Base-by-base conservation (phyloP, 805 yeast species). In the Monosporozyma aerobia region DNA sequence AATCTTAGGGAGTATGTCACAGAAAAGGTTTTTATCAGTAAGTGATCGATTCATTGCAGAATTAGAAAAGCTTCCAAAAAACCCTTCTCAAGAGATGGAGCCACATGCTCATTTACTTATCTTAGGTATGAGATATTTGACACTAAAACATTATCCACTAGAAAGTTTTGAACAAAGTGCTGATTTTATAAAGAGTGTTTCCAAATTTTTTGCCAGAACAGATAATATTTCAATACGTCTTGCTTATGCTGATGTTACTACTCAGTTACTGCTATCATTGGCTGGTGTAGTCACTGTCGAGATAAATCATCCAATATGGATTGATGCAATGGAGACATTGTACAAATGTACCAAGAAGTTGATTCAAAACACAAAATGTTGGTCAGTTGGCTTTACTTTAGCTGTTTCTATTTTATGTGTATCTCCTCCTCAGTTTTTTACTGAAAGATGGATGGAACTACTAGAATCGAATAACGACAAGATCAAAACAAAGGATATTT, bases 301-400 rank as follows among this genome's bases (percentile, higher is more conserved):
- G 64, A 90, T 89, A 0, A 92, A 94, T 62, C 96, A 92, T 65
- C 99, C 99, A 3, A 81, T 85, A 1, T 94, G 99, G 99, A 82
- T 84, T 0, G 87, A 82, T 43, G 94, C 97, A 0, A 79, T 89
- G 51, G 77, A 78, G 23, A 70, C 74, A 19, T 80, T 92, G 13
- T 82, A 78, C 64, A 68, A 73, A 14, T 79, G 77, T 14, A 76
- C 74, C 43, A 67, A 64, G 52, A 77, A 71, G 48, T 74, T 77
- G 71, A 76, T 69, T 53, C 60, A 62, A 44, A 76, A 68, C 53
- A 76, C 58, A 23, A 77, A 74, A 58, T 76, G 72, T 53, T 89
- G 96, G 95, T 76, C 80, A 8, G 73, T 79, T 50, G 79, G 87
- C 5, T 75, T 85, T 48, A 79, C 83, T 33, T 63, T 92, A 47